Base-by-base conservation (phyloP, 2,329 filamentous ascomycete genomes). In the Pseudopithomyces chartarum region DNA sequence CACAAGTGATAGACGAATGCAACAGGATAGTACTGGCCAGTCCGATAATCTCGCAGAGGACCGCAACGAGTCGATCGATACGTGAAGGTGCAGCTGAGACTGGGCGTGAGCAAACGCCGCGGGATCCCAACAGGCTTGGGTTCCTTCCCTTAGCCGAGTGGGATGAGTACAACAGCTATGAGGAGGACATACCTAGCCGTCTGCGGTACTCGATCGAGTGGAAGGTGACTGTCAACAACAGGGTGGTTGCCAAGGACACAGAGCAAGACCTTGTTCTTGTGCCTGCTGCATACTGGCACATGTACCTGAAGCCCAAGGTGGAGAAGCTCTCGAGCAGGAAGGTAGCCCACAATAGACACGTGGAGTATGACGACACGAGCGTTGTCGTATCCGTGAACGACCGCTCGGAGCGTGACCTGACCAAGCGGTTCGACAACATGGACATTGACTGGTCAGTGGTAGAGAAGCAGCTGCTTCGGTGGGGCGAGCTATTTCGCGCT, bases 161-260 rank as follows among this genome's bases (percentile, higher is more conserved):
- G 53, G 45, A 55, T 22, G 45, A 55, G 38, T 45, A 50, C 46
- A 50, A 55, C 34, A 55, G 45, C 45, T 55, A 55, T 29, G 38
- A 51, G 8, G 45, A 55, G 39, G 38, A 50, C 19, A 44, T 19
- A 43, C 45, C 45, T 3, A 55, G 33, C 42, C 33, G 33, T 32
- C 42, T 51, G 15, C 39, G 29, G 15, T 58, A 54, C 47, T 55
- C 46, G n/a, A 58, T 55, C 36, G 52, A 52, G 38, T 58, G 52
- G 51, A 58, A 58, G 52, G 56, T 58, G 15, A 17, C 42, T 34
- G 39, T 58, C 17, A 55, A 58, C 34, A 58, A 58, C 20, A 54
- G 40, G 52, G 40, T 51, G 13, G 33, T 55, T 23, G 38, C 46
- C 40, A 54, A 36, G 46, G 52, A 58, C 34, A 58, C 56, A 22